Conservation (phyloP, 2,329 filamentous ascomycete genomes). For the Neopestalotiopsis sp. region DNA sequence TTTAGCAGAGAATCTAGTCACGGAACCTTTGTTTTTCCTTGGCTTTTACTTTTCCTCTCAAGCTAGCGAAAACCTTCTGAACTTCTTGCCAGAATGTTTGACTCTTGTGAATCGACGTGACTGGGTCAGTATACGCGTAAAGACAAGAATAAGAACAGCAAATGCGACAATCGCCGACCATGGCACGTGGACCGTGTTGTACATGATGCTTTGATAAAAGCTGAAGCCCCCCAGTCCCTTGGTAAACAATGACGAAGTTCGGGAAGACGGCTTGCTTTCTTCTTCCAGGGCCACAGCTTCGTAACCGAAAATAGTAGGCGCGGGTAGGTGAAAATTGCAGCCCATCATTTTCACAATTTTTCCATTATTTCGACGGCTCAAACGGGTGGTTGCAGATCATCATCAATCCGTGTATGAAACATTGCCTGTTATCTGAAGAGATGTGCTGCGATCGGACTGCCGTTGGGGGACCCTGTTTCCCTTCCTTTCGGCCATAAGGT, state of each 20-base stretch:
- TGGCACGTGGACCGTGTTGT: constrained; percentile 1
- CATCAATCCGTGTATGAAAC: background rate
- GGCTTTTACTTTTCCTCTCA: background rate
- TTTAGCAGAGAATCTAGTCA: background rate
- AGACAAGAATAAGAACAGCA: background rate
- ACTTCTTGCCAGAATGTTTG: background rate
- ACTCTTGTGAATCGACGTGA: constrained; percentile 1
- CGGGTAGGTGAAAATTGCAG: background rate
- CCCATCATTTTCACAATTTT: background rate
- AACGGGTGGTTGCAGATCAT: constrained; percentile 13
- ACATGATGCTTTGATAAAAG: background rate
- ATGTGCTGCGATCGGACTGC: background rate
- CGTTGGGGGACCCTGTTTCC: background rate
- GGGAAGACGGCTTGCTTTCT: background rate
- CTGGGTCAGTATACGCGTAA: background rate
- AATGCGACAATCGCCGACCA: background rate
- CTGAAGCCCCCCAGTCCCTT: background rate
- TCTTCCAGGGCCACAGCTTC: background rate
- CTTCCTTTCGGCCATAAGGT: background rate
- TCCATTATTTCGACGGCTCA: too few relatives aligned
- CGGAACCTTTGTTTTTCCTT: background rate
- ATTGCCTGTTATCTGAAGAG: background rate
- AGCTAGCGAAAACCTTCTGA: background rate
- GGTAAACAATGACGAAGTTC: background rate
- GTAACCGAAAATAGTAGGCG: background rate